Conservation (phyloP, 2,329 filamentous ascomycete species). For the Lachnellula cervina region DNA sequence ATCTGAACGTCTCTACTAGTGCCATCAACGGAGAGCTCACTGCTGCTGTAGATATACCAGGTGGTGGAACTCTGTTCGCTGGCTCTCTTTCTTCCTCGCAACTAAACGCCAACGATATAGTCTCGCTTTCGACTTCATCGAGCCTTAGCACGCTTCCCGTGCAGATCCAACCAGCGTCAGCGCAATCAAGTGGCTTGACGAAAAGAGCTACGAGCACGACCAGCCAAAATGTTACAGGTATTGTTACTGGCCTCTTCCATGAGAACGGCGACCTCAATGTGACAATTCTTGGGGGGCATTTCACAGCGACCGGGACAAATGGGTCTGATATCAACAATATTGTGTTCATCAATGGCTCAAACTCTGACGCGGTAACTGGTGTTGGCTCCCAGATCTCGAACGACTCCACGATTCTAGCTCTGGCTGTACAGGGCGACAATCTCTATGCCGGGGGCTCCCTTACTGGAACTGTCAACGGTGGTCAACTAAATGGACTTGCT, state of each 20-base stretch:
- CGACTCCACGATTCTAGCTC: slow-evolving; percentile 69
- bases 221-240: slow-evolving; percentile 52
- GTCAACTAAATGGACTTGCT: slow-evolving; percentile 66
- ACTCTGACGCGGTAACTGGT: slow-evolving; percentile 62
- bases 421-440: slow-evolving; percentile 61
- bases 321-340: slow-evolving; percentile 74
- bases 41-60: slow-evolving; percentile 60
- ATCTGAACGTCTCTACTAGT: slow-evolving; percentile 61
- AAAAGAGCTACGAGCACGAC: slow-evolving; percentile 42
- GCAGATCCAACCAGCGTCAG: slow-evolving; percentile 42
- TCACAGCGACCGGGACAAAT: slow-evolving; percentile 64
- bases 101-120: slow-evolving; percentile 68
- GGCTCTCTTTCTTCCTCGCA: slow-evolving; percentile 77
- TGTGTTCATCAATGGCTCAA: slow-evolving; percentile 72
- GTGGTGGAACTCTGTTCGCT: slow-evolving; percentile 63
- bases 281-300: slow-evolving; percentile 85
- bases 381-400: slow-evolving; percentile 60
- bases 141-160: slow-evolving; percentile 54
- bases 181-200: slow-evolving; percentile 34
- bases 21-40: slow-evolving; percentile 69
- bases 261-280: slow-evolving; percentile 65
- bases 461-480: slow-evolving; percentile 62
- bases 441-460: slow-evolving; percentile 82
- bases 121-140: slow-evolving; percentile 48
- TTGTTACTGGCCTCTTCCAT: slow-evolving; percentile 78